These are phyloP conservation scores for Geotrichum restrictum DNA, from an alignment of 1,139 yeast genomes.

Conservation along the genomic window DNA sequence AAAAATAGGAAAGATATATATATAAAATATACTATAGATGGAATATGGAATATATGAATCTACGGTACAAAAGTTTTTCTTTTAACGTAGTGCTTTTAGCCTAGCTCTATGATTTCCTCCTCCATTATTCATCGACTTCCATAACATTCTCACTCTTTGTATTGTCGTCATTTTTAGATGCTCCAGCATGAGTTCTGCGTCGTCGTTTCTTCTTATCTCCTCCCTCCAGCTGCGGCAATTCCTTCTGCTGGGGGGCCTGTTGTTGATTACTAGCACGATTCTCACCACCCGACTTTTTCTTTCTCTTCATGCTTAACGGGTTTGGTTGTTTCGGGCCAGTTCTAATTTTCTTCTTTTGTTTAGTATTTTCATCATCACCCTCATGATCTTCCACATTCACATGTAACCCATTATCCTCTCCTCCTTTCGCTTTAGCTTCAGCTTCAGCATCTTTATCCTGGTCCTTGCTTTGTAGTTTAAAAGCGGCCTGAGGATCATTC, in stretches of 20 bases:
- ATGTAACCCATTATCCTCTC: conserved; percentile 37
- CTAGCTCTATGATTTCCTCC: too few relatives aligned
- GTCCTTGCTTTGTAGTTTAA: conserved; percentile 20
- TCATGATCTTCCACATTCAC: conserved; percentile 24
- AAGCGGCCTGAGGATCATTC: conserved; percentile 52
- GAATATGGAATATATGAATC: background rate
- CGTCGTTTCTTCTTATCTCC: conserved; percentile 11
- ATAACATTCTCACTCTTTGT: background rate
- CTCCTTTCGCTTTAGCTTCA: conserved; percentile 32
- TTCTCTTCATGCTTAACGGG: conserved; percentile 73
- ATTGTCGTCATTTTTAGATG: too few relatives aligned
- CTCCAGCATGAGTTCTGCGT: conserved; percentile 10
- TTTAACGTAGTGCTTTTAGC: too few relatives aligned
- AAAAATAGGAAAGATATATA: background rate
- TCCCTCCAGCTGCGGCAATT: background rate
- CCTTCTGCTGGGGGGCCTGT: too few relatives aligned
- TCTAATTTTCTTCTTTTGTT: conserved; percentile 38
- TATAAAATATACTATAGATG: background rate
- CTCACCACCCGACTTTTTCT: conserved; percentile 26
- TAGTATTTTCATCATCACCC: conserved; percentile 35
- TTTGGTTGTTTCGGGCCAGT: conserved; percentile 78
- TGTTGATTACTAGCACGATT: too few relatives aligned
- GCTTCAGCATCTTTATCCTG: too few relatives aligned
- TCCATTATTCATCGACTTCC: background rate
- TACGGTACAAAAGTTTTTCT: too few relatives aligned